Conservation (phyloP, 2,329 filamentous ascomycete species). For the Aspergillus uvarum region DNA sequence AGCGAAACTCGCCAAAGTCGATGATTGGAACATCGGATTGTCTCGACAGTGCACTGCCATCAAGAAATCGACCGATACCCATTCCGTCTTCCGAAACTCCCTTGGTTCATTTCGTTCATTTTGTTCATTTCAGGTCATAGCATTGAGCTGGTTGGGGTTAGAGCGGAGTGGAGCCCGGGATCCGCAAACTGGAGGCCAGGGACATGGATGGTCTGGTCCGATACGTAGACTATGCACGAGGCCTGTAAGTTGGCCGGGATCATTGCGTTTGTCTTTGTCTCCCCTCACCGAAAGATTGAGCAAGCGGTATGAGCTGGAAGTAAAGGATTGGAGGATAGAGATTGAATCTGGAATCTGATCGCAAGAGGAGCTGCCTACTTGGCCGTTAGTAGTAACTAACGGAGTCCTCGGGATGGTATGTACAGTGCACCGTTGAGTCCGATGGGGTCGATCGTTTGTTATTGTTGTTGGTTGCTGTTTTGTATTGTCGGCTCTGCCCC, state of each 20-base stretch:
- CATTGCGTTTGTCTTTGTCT: neutral
- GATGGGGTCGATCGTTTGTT: no score
- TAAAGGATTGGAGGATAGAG: neutral
- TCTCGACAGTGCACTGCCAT: no score
- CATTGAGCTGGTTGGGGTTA: conserved; percentile 3
- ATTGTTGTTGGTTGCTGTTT: no score
- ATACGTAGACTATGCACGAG: conserved; percentile 3
- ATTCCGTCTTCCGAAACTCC: neutral
- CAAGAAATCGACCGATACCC: neutral
- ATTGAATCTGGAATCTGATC: neutral
- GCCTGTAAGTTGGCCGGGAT: neutral
- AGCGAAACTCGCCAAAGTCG: neutral
- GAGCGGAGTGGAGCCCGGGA: conserved; percentile 2
- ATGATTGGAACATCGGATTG: neutral
- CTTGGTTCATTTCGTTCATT: neutral
- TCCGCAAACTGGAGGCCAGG: conserved; percentile 6
- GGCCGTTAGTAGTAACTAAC: neutral
- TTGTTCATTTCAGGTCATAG: neutral
- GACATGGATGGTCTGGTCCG: neutral
- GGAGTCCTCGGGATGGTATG: no score
- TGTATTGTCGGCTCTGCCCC: neutral
- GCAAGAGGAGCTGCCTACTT: neutral
- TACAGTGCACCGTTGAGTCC: no score
- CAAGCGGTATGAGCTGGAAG: neutral
- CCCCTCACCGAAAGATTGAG: conserved; percentile 8